These are phyloP conservation scores for Phytomonas sp. DNA, from an alignment of 208 protist genomes.

Conservation along the genomic window DNA sequence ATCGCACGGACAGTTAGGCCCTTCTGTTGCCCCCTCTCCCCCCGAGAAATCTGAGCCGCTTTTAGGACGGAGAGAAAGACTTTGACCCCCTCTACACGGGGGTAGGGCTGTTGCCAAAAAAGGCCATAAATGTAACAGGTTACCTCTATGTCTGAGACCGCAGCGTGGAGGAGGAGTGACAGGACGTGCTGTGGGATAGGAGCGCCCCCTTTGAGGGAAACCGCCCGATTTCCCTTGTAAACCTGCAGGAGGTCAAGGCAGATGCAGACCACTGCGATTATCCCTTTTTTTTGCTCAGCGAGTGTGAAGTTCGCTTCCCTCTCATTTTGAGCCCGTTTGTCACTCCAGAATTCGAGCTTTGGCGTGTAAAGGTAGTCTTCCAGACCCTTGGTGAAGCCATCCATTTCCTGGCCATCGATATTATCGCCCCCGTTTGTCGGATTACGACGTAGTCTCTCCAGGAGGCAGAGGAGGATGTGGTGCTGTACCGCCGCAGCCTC, in stretches of 20 bases:
- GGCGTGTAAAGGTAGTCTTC: constrained; percentile 12
- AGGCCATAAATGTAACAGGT: constrained; percentile 29
- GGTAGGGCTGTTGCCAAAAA: constrained; percentile 50
- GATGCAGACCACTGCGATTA: constrained; percentile 15
- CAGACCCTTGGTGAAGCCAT: constrained; percentile 9
- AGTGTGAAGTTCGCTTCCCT: constrained; percentile 1
- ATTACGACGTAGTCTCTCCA: constrained; percentile 17
- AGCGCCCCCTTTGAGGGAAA: not conserved
- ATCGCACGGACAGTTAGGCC: constrained; percentile 34
- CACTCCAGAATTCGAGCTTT: not conserved
- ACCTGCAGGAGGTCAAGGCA: constrained; percentile 15
- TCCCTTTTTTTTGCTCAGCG: not conserved
- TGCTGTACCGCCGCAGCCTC: constrained; percentile 51
- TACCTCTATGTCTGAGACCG: constrained; percentile 24
- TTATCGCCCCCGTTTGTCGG: not conserved
- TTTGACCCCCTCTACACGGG: constrained; percentile 44
- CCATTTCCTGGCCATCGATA: not conserved
- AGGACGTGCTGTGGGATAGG: constrained; percentile 51
- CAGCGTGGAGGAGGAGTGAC: constrained; percentile 42
- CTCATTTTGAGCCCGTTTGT: not conserved
- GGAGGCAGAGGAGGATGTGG: constrained; percentile 21
- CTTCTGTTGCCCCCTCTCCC: constrained; percentile 10
- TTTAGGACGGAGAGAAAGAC: constrained; percentile 59
- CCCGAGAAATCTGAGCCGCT: constrained; percentile 20
- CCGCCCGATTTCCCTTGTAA: not conserved